Conservation (phyloP, 352 stramenopile genomes). For the Phytophthora uliginosa region DNA sequence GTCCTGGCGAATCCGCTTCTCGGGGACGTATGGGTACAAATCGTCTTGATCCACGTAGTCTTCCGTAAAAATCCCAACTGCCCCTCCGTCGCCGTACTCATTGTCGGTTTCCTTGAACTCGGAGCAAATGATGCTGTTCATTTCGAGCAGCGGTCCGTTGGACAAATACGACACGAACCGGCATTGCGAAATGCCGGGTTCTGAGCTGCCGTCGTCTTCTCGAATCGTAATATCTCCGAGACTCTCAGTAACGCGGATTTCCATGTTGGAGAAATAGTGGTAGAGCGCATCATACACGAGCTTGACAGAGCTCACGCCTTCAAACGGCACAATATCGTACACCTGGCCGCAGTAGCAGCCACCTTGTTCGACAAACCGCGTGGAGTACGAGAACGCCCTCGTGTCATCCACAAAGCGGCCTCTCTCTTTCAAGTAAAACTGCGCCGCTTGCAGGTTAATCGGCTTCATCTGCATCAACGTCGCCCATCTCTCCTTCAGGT, state of each 20-base stretch:
- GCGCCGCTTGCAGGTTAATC: constrained; percentile 24
- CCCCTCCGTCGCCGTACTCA: constrained; percentile 33
- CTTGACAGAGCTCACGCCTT: constrained; percentile 40
- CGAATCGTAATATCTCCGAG: constrained; percentile 58
- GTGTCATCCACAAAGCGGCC: constrained; percentile 30
- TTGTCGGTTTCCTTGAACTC: constrained; percentile 35
- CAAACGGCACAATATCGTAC: constrained; percentile 54
- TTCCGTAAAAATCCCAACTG: constrained; percentile 38
- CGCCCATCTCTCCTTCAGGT: constrained; percentile 29
- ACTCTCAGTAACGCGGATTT: constrained; percentile 62
- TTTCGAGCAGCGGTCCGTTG: constrained; percentile 36
- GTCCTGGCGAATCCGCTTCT: constrained; percentile 41
- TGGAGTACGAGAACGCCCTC: constrained; percentile 27
- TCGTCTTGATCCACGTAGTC: constrained; percentile 52
- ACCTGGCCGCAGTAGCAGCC: constrained; percentile 45
- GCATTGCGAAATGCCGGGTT: constrained; percentile 48
- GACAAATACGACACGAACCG: constrained; percentile 46
- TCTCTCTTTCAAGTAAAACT: constrained; percentile 34
- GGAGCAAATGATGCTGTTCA: constrained; percentile 45
- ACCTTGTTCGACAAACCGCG: constrained; percentile 40
- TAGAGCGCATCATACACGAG: constrained; percentile 51
- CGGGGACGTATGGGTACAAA: constrained; percentile 39
- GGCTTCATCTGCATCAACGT: constrained; percentile 35
- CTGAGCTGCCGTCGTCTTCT: constrained; percentile 57
- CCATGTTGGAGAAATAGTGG: constrained; percentile 51